Percentiles rank a stretch among this genome's conserved stretches.
phyloP scores from a whole-genome alignment of 345 rosid genomes.

The Salix exigua region DNA sequence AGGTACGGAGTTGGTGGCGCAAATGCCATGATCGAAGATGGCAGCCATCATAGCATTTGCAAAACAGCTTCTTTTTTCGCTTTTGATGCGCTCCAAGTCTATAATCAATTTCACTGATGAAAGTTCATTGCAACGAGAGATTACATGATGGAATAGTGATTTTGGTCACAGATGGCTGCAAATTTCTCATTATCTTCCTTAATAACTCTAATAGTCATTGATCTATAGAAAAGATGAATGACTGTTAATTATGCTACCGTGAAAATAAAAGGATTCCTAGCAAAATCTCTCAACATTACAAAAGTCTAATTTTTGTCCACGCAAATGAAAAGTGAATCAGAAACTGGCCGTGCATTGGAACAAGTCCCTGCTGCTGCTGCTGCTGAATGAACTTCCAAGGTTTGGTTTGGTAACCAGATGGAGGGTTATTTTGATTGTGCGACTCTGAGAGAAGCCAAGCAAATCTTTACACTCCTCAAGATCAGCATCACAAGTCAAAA shows the following conservation, averaged over 20 bases:
- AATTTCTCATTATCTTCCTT: not conserved
- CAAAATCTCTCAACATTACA: not conserved
- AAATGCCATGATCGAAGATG: too few relatives aligned
- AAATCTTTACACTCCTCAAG: constrained; percentile 82
- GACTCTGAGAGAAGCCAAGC: constrained; percentile 42
- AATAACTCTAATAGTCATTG: not conserved
- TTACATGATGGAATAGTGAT: not conserved
- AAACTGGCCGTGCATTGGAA: constrained; percentile 3
- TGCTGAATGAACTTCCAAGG: constrained; percentile 35
- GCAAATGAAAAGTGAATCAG: not conserved
- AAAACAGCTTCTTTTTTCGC: not conserved
- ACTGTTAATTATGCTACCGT: not conserved
- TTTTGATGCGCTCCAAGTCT: not conserved
- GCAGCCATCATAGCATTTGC: too few relatives aligned
- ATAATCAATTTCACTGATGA: not conserved
- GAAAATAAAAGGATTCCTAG: not conserved
- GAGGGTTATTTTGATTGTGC: constrained; percentile 57
- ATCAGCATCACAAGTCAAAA: constrained; percentile 33
- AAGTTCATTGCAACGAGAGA: not conserved
- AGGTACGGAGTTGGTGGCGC: too few relatives aligned
- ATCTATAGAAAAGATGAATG: not conserved
- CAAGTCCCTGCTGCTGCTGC: constrained; percentile 26
- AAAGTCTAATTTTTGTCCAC: not conserved
- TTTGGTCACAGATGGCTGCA: not conserved
- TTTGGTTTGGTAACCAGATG: constrained; percentile 36